phyloP scores from a whole-genome alignment of 257 asterid species.

The Scutellaria baicalensis region DNA sequence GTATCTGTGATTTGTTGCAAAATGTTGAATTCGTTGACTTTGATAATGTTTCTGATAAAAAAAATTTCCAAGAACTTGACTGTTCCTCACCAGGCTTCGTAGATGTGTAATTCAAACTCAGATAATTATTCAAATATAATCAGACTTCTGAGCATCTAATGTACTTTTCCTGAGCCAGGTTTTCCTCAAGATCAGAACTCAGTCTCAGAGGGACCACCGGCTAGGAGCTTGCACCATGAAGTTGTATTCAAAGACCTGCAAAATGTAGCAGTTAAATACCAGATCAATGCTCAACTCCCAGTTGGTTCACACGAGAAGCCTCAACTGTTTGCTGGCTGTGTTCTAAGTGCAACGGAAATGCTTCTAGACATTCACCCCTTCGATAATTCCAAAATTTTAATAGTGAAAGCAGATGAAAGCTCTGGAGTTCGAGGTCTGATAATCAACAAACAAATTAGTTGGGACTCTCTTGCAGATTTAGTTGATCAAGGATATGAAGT shows the following conservation, averaged over 20 bases:
- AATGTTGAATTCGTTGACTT: not conserved
- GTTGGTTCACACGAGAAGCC: slow-evolving; percentile 35
- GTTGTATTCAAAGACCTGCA: slow-evolving; percentile 53
- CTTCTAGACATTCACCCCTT: slow-evolving; percentile 63
- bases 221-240: slow-evolving; percentile 47
- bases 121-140: not conserved
- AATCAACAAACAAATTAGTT: slow-evolving; percentile 57
- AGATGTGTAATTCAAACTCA: not conserved
- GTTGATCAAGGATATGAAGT: slow-evolving; percentile 46
- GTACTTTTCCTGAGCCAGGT: slow-evolving; percentile 32
- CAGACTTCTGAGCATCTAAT: not conserved
- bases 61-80: not conserved
- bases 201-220: slow-evolving; percentile 13
- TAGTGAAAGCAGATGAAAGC: slow-evolving; percentile 55
- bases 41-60: not conserved
- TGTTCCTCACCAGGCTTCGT: not conserved
- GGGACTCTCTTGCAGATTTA: slow-evolving; percentile 62
- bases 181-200: slow-evolving; percentile 24
- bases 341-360: slow-evolving; percentile 69
- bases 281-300: slow-evolving; percentile 29
- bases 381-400: slow-evolving; percentile 61
- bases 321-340: slow-evolving; percentile 43
- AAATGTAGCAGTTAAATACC: slow-evolving; percentile 25
- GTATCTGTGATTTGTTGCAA: not conserved
- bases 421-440: slow-evolving; percentile 71